phyloP scores from a whole-genome alignment of 78 protist genomes.

The Speleostelium caveatum region DNA sequence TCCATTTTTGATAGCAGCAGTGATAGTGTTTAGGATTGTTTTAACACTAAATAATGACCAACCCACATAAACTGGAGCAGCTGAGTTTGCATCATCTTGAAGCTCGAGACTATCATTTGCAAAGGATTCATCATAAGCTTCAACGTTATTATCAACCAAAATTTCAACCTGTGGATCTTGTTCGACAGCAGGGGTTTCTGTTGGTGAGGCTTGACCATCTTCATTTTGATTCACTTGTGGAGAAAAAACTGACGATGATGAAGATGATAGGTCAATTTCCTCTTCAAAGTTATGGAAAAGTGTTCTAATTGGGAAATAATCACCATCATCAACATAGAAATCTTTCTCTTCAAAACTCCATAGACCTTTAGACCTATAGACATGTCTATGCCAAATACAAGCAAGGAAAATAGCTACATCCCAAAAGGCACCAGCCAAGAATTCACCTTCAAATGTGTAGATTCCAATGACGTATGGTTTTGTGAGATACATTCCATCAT shows the following conservation, averaged over 20 bases:
- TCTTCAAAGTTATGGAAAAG: neutral
- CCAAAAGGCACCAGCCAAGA: constrained; percentile 62
- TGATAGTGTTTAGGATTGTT: neutral
- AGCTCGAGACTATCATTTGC: neutral
- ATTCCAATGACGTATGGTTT: constrained; percentile 35
- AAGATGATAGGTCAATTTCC: neutral
- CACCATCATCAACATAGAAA: constrained; percentile 18
- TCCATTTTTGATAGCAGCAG: neutral
- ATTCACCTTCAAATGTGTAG: constrained; percentile 33
- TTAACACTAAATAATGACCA: neutral
- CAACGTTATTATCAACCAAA: neutral
- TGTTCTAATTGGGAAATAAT: neutral
- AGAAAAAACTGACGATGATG: neutral
- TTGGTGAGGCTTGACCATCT: neutral
- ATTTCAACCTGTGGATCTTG: neutral
- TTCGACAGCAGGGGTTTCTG: neutral
- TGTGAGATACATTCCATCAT: neutral
- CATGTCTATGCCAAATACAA: constrained; percentile 76
- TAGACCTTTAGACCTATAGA: constrained; percentile 56
- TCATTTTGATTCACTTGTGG: neutral
- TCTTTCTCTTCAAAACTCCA: constrained; percentile 55
- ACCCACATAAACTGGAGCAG: too few relatives aligned
- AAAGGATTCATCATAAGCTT: constrained; percentile 1
- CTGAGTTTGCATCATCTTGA: constrained; percentile 10
- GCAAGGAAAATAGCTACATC: constrained; percentile 61